Base-by-base conservation (phyloP, 306 rosid species). In the Erythrophleum fordii region DNA sequence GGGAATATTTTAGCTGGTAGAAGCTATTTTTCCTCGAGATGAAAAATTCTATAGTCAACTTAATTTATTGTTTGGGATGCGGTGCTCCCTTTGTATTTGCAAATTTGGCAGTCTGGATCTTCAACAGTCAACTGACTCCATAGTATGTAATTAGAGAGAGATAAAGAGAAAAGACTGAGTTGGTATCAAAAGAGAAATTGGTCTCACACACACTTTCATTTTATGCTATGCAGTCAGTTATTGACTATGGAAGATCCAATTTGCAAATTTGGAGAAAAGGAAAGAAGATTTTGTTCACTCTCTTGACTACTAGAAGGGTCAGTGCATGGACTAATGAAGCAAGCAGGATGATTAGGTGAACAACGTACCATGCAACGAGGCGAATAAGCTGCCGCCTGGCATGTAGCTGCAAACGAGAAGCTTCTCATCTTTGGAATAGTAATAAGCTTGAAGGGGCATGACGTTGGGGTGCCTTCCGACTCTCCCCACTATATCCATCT, bases 341-440 rank as follows among this genome's bases (percentile, higher is more conserved):
- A 23, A 49, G 17, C 25, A 10, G 48, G 58, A 25, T 29, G 9
- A 73, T n/a, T 18, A 51, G 29, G 76, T 37, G 31, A 61, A 68
- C 44, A 26, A 60, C 84, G 6, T 87, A 93, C 97, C 97, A 66
- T 91, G 96, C 85, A 93, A 87, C 84, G 83, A 88, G 65, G 80
- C 69, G 87, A 91, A 93, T 86, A 93, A 85, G 91, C 91, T 93
- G 58, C 96, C 96, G 10, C 80, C 82, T 12, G 89, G 90, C 89
- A 91, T 84, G 88, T 83, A 91, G 89, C 84, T 88, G 89, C 81
- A 91, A 65, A 93, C 97, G n/a, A 91, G 76, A 66, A 93, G 97
- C 79, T 88, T 91, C 89, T 93, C 97, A 76, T 91, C 97, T 85
- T 90, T 93, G 69, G 97, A 93, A 76, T 85, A 93, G 88, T 93